Evolutionary conservation across 2,329 filamentous ascomycete species (phyloP).

Genomic region (Aspergillus terreus): DNA sequence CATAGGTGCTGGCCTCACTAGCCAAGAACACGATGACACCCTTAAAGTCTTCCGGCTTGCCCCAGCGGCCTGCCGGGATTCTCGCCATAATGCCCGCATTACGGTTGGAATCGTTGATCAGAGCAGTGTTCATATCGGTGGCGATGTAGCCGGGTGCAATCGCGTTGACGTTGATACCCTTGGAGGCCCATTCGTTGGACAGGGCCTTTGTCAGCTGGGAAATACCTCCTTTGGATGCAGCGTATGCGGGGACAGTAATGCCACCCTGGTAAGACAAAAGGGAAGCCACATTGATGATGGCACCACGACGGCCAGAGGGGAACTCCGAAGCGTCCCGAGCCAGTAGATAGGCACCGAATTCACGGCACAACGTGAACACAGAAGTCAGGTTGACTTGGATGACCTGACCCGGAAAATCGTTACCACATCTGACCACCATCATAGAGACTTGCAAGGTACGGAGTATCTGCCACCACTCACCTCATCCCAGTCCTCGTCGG

Average conservation of each 20-base stretch:
- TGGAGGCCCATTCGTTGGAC: slow-evolving; percentile 79
- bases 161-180: slow-evolving; percentile 78
- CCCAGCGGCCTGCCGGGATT: slow-evolving; percentile 84
- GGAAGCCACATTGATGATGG: slow-evolving; percentile 79
- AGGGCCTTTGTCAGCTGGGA: slow-evolving; percentile 80
- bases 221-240: slow-evolving; percentile 80
- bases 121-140: slow-evolving; percentile 89
- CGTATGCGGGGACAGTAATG: slow-evolving; percentile 82
- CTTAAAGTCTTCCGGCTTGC: slow-evolving; percentile 80
- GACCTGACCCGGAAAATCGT: slow-evolving; percentile 80
- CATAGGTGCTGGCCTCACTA: slow-evolving; percentile 71
- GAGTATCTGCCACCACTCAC: slow-evolving; percentile 34
- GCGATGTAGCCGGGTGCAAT: slow-evolving; percentile 87
- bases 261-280: slow-evolving; percentile 82
- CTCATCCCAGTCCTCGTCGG: slow-evolving; percentile 71
- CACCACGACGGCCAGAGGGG: slow-evolving; percentile 37
- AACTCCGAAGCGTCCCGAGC: slow-evolving; percentile 30
- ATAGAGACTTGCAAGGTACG: background rate
- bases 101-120: slow-evolving; percentile 68
- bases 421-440: background rate
- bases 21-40: slow-evolving; percentile 75
- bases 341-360: slow-evolving; percentile 33
- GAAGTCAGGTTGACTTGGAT: slow-evolving; percentile 82
- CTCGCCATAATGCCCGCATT: slow-evolving; percentile 70
- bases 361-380: slow-evolving; percentile 56